Evolutionary conservation across 257 asterid species (phyloP).

Genomic region (Przewalskia tangutica): DNA sequence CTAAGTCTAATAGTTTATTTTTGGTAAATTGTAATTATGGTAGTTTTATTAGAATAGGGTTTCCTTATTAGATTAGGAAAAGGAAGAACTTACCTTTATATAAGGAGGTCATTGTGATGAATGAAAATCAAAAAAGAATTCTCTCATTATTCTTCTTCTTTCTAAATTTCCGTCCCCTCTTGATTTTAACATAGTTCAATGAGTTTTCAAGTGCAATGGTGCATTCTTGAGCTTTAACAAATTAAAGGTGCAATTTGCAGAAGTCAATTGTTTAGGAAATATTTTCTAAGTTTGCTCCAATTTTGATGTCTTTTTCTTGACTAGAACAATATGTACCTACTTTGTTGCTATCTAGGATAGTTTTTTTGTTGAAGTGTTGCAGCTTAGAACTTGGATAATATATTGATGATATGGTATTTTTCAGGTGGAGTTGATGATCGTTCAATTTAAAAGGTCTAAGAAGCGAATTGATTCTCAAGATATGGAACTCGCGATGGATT

Average conservation of each 20-base stretch:
- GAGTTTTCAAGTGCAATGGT: too few relatives aligned
- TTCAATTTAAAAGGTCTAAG: constrained; percentile 55
- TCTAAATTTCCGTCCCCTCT: too few relatives aligned
- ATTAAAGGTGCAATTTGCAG: not conserved
- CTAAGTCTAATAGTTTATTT: too few relatives aligned
- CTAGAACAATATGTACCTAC: not conserved
- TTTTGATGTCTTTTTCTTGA: not conserved
- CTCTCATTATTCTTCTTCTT: too few relatives aligned
- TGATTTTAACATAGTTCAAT: too few relatives aligned
- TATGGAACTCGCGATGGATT: constrained; percentile 86
- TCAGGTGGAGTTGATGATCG: constrained; percentile 54
- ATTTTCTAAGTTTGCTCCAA: not conserved
- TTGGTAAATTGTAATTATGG: too few relatives aligned
- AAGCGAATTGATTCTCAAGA: constrained; percentile 65
- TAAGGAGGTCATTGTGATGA: too few relatives aligned
- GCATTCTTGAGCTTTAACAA: too few relatives aligned
- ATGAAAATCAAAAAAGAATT: too few relatives aligned
- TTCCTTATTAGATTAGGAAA: too few relatives aligned
- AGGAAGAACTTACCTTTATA: too few relatives aligned
- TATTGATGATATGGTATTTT: not conserved
- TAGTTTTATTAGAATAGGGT: too few relatives aligned
- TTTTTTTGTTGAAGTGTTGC: not conserved
- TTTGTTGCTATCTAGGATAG: not conserved
- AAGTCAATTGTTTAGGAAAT: not conserved
- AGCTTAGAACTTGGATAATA: not conserved